Base-by-base conservation (phyloP, 2,329 filamentous ascomycete genomes). In the Microsporum ferrugineum region DNA sequence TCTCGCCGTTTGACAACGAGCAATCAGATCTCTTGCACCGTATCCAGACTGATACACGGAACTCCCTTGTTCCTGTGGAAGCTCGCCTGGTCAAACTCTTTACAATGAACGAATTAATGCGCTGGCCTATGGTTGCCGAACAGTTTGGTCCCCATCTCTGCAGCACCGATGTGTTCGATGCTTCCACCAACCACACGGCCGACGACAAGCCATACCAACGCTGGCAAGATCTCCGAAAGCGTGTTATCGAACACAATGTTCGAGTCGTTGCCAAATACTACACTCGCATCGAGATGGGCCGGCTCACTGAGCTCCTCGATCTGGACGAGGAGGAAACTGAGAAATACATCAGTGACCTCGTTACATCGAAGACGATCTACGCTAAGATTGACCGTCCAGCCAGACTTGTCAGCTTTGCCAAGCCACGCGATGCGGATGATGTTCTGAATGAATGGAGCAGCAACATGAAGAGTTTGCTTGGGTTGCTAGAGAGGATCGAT, bases 241-340 rank as follows among this genome's bases (percentile, higher is more conserved):
- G 94, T 59, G 94, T 99, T 64, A 99, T 99, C 69, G 94, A 99
- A 79, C 94, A 99, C 79, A 99, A 99, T 67, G 92, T 99, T 59
- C 89, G 94, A 59, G 94, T 99, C 1, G 85, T 99, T 41, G 94
- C 94, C 69, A 96, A 96, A 77, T 99, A 99, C 81, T 99, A 99
- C 79, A 99, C 94, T 27, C 89, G 94, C 68, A 95, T 99, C 72
- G 87, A 90, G 73, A 94, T 96, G 82, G 85, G 86, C 66, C 89
- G 94, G 38, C 80, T 99, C 64, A 96, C 91, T 5, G 83, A 94
- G 74, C 84, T 99, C 34, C 84, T 99, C 61, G 94, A 99, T 72
- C 80, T 99, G 66, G 88, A 87, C 0, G 91, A 95, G 73, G 90
- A 95, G 63, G 94, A 99, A 80, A 97, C 94, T 7, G 94, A 99